Percentiles rank a stretch among this genome's conserved stretches.
These are phyloP conservation scores for Lactarius tabidus DNA, from an alignment of 768 basidiomycete genomes.

Conservation along the genomic window DNA sequence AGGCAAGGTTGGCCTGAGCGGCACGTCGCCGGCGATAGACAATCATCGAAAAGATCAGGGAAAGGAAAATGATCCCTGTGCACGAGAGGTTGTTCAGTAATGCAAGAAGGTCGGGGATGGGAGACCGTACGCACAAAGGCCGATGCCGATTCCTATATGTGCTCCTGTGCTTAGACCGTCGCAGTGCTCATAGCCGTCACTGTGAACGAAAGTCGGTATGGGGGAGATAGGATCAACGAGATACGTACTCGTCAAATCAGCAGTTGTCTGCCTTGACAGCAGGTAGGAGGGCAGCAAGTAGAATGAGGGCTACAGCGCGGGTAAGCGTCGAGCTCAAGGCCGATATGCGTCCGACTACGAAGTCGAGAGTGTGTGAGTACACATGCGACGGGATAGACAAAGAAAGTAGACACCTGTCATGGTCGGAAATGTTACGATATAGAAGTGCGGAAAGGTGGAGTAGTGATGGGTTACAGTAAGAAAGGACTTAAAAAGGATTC, in stretches of 20 bases:
- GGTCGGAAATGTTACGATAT: too few species aligned
- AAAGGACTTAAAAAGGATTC: not conserved
- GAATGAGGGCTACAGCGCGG: not conserved
- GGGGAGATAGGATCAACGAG: too few species aligned
- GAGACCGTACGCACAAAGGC: conserved; percentile 5
- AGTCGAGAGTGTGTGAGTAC: not conserved
- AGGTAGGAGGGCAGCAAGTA: not conserved
- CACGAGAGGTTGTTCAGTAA: too few species aligned
- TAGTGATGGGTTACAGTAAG: not conserved
- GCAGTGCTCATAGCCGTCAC: not conserved
- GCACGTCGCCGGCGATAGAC: not conserved
- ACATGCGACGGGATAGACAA: not conserved
- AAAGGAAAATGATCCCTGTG: conserved; percentile 2
- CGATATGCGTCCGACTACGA: not conserved
- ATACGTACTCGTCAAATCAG: conserved; percentile 1
- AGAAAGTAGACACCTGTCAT: not conserved
- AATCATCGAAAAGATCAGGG: not conserved
- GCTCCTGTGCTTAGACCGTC: conserved; percentile 1
- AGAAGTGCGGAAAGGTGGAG: not conserved
- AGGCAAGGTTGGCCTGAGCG: conserved; percentile 4
- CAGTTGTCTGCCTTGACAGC: conserved; percentile 7
- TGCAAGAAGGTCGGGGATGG: too few species aligned
- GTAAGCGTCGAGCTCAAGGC: not conserved
- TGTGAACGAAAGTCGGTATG: not conserved
- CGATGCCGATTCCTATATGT: not conserved